Evolutionary conservation across 345 rosid species (phyloP).

Genomic region (Triadica sebifera): DNA sequence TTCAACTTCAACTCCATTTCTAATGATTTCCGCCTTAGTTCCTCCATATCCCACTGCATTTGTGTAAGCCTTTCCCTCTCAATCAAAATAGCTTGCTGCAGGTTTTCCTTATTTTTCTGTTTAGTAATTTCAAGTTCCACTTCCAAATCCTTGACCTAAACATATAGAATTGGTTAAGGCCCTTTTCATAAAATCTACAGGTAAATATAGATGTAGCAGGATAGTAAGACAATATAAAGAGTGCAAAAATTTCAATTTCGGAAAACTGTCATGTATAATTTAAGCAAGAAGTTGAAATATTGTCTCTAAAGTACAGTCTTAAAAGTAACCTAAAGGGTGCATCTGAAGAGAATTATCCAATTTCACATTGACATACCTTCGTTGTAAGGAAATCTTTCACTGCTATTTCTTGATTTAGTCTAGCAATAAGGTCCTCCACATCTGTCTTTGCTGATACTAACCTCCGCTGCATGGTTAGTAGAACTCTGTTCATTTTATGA

Average conservation of each 20-base stretch:
- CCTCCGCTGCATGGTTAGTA: conserved; percentile 68
- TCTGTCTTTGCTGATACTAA: conserved; percentile 84
- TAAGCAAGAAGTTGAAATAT: not conserved
- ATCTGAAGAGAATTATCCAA: not conserved
- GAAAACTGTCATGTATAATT: not conserved
- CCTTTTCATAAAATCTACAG: not conserved
- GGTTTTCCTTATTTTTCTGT: conserved; percentile 83
- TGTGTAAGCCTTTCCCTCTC: conserved; percentile 89
- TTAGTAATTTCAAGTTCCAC: conserved; percentile 86
- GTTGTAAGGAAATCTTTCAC: conserved; percentile 83
- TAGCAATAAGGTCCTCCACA: conserved; percentile 92
- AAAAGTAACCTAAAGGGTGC: not conserved
- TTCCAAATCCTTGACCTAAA: conserved; percentile 89
- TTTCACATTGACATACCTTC: conserved; percentile 49
- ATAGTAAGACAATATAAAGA: conserved; percentile 1
- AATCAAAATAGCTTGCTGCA: conserved; percentile 78
- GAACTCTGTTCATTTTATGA: conserved; percentile 72
- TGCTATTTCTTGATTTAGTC: conserved; percentile 86
- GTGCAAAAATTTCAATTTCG: not conserved
- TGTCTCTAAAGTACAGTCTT: not conserved
- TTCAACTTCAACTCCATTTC: conserved; percentile 91
- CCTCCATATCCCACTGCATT: conserved; percentile 99
- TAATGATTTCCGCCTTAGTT: conserved; percentile 70
- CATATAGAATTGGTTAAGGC: conserved; percentile 21
- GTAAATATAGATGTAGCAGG: conserved; percentile 1